Evolutionary conservation across 441 rosid genomes (phyloP).

Genomic region (Populus hybrid): DNA sequence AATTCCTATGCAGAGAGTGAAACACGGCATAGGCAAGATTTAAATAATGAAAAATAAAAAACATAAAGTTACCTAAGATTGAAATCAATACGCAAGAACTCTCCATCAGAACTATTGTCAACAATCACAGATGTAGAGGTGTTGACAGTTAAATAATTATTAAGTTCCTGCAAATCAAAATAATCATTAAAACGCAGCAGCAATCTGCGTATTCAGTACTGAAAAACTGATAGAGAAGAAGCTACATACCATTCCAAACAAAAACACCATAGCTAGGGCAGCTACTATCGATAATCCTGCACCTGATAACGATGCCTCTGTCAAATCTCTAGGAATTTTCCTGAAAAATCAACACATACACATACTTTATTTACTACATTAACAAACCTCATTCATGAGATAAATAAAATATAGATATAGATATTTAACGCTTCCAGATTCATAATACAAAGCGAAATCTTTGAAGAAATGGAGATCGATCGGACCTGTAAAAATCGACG

Average conservation of each 20-base stretch:
- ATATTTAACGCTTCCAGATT: neutral
- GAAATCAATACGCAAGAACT: conserved; percentile 85
- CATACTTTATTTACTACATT: neutral
- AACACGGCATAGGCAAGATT: neutral
- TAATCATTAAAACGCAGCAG: conserved; percentile 1
- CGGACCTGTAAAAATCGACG: conserved; percentile 93
- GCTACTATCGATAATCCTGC: conserved; percentile 92
- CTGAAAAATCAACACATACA: conserved; percentile 31
- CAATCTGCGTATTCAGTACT: neutral
- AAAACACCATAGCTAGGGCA: conserved; percentile 76
- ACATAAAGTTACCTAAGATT: conserved; percentile 62
- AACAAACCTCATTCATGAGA: neutral
- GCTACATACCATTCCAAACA: conserved; percentile 89
- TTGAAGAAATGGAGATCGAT: conserved; percentile 28
- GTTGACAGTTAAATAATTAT: conserved; percentile 63
- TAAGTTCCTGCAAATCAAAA: conserved; percentile 63
- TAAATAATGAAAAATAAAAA: too few species aligned
- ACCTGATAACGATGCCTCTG: conserved; percentile 97
- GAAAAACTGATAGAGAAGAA: neutral
- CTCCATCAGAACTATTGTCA: conserved; percentile 91
- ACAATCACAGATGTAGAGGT: conserved; percentile 83
- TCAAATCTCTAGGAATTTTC: conserved; percentile 99
- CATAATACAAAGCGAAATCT: neutral
- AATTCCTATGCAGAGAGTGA: neutral
- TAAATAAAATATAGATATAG: neutral